Base-by-base conservation (phyloP, 2,329 filamentous ascomycete genomes). In the Niveomyces coronatus region DNA sequence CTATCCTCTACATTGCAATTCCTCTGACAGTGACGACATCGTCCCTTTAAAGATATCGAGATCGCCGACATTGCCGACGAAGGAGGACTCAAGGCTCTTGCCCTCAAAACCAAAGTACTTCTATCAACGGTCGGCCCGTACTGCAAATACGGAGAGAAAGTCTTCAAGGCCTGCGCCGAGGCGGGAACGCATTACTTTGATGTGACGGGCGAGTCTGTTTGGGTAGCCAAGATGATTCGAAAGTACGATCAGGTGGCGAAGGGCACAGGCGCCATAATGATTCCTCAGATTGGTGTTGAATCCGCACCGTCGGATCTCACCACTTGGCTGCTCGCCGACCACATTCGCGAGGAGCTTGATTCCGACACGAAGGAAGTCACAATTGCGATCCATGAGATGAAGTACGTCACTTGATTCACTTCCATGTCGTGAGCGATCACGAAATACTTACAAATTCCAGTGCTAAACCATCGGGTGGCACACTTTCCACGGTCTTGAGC, bases 111-210 rank as follows among this genome's bases (percentile, higher is more conserved):
- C 3, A 70, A 61, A 41, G 51, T 75, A 33, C 54, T 80, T 22
- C 67, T 80, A 48, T 66, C 71, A 9, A 70, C 71, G 1, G 72
- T 80, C 31, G 76, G 76, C 0, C 76, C 76, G 0, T 81, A 76
- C 46, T 58, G 61, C 30, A 49, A 61, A 14, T 65, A 75, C 43
- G 76, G 76, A 42, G 74, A 79, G 50, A 55, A 63, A 45, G 70
- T 69, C 15, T 75, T 79, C 56, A 71, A 68, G 50, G 74, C 74
- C 5, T 81, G 76, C 50, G 74, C 74, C 37, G 67, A 75, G 50
- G 62, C 67, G 37, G 76, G 76, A 44, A 80, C 76, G 2, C 75
- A 81, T 53, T 81, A 81, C 47, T 52, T 80, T 26, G 76, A 80
- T 51, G 70, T 70, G 31, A 80, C 75, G 0, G 76, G 76, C 37